phyloP scores from a whole-genome alignment of 257 asterid species.

The Jacaranda mimosifolia region DNA sequence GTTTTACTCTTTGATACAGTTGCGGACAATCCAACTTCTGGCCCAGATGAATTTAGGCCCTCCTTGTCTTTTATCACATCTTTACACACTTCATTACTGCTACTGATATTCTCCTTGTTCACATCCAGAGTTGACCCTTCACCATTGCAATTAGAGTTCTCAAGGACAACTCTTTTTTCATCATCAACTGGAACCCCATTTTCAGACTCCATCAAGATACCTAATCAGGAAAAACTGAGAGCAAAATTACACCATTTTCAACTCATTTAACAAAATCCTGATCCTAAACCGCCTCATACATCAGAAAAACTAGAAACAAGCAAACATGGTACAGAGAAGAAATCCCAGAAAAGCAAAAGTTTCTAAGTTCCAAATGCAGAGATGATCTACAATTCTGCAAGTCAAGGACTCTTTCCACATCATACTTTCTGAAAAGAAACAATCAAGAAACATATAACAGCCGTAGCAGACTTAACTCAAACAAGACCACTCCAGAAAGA shows the following conservation, averaged over 20 bases:
- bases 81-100: constrained; percentile 35
- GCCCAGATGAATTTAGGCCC: constrained; percentile 34
- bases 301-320: background rate
- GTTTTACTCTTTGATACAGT: constrained; percentile 44
- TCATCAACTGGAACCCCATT: constrained; percentile 64
- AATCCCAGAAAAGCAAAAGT: constrained; percentile 14
- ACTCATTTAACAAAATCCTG: constrained; percentile 9
- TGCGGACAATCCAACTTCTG: constrained; percentile 39
- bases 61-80: constrained; percentile 39
- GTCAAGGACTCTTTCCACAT: too few relatives aligned
- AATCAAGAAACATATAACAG: background rate
- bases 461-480: background rate
- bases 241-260: constrained; percentile 4
- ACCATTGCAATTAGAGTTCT: background rate
- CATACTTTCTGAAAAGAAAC: too few relatives aligned
- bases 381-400: too few relatives aligned
- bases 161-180: constrained; percentile 50
- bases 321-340: constrained; percentile 25
- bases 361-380: background rate
- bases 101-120: constrained; percentile 43
- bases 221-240: background rate
- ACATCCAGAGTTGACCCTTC: constrained; percentile 35
- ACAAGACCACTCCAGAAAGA: constrained; percentile 21
- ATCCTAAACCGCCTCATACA: background rate
- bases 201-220: constrained; percentile 63